phyloP scores from a whole-genome alignment of 495 filamentous ascomycete genomes.

The Collariella sp. region DNA sequence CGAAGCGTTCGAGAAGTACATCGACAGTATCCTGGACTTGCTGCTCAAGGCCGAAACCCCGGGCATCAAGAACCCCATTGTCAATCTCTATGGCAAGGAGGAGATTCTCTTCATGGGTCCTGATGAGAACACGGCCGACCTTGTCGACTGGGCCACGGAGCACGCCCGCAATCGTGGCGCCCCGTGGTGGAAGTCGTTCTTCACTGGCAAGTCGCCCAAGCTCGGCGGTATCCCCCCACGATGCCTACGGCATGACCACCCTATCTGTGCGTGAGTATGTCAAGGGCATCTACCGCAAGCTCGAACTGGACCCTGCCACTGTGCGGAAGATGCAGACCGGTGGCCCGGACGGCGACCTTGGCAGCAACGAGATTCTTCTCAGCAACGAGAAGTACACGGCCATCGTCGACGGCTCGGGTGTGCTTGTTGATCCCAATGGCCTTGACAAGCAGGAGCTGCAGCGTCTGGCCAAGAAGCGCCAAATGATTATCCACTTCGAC shows the following conservation, averaged over 20 bases:
- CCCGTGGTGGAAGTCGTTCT: conserved; percentile 99
- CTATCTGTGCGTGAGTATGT: conserved; percentile 93
- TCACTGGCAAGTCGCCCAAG: conserved; percentile 95
- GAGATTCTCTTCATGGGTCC: conserved; percentile 98
- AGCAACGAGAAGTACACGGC: conserved; percentile 89
- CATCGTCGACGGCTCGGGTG: conserved; percentile 91
- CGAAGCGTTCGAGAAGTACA: conserved; percentile 98
- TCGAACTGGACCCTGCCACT: conserved; percentile 71
- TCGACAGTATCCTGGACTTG: conserved; percentile 93
- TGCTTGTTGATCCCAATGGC: conserved; percentile 86
- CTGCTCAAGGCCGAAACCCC: conserved; percentile 81
- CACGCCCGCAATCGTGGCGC: conserved; percentile 83
- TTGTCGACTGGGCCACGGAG: conserved; percentile 96
- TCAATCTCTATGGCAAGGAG: conserved; percentile 85
- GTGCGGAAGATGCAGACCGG: conserved; percentile 94
- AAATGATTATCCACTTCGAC: conserved; percentile 87
- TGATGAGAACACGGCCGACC: conserved; percentile 95
- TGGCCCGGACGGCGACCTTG: conserved; percentile 92
- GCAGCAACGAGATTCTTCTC: conserved; percentile 94
- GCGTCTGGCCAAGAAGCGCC: conserved; percentile 75
- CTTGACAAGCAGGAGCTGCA: conserved; percentile 75
- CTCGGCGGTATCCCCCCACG: conserved; percentile 95
- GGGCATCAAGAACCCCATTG: conserved; percentile 97
- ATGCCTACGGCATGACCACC: conserved; percentile 95
- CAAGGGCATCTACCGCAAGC: conserved; percentile 91